Evolutionary conservation across 2,329 filamentous ascomycete species (phyloP), one percentile per base, ranked within the genome.

Genomic region (Diaporthe australafricana): DNA sequence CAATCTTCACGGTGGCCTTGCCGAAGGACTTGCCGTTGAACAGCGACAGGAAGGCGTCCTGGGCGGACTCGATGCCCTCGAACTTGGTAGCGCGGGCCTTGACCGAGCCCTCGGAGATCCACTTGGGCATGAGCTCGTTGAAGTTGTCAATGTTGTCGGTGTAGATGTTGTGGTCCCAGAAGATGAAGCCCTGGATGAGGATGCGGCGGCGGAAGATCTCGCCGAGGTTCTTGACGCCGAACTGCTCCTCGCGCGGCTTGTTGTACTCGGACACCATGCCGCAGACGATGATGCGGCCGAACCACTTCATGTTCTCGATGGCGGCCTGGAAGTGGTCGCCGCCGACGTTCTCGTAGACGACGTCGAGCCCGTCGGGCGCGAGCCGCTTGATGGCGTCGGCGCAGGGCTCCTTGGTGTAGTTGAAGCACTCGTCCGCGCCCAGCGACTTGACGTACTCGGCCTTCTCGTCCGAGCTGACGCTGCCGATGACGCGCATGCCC

Each of bases 341-440:
- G 25, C 93, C 93, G 8, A 93, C 93, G 76, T 94, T 95, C 82
- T 95, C 93, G 78, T 92, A 95, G 84, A 94, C 94, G 79, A 95
- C 94, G 78, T 95, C 92, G 73, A 95, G 86, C 8, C 93, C 93
- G 27, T 94, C 81, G 1, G 92, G 92, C 1, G 92, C 92, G 8
- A 94, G 86, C 71, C 92, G 87, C 75, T 85, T 81, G 60, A 95
- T 84, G 0, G 92, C 92, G 50, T 91, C 89, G 0, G 82, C 79
- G 5, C 91, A 86, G 79, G 89, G 89, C 83, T 94, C 92, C 70
- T 88, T 93, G 87, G 94, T 94, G 85, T 95, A 95, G 84, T 95
- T 95, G 84, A 94, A 95, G 20, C 91, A 93, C 25, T 81, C 87
- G 77, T 94, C 91, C 79, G 94, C 95, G 32, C 87, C 86, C 42